phyloP scores from a whole-genome alignment of 2,329 filamentous ascomycete genomes.

The Alternaria triticina region DNA sequence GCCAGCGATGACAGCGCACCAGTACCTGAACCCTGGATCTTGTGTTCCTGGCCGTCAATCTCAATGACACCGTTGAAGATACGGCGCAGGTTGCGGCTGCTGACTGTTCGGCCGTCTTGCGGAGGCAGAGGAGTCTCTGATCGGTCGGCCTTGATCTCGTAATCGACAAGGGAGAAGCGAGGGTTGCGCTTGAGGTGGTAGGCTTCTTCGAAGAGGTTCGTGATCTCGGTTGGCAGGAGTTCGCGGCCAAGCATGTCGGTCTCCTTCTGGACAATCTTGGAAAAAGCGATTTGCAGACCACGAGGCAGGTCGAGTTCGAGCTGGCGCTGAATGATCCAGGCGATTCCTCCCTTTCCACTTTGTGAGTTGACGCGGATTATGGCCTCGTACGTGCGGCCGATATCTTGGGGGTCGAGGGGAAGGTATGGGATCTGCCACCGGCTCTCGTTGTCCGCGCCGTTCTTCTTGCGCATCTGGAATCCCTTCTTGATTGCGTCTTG shows the following conservation, averaged over 20 bases:
- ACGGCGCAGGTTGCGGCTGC: slow-evolving; percentile 78
- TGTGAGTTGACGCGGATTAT: slow-evolving; percentile 98
- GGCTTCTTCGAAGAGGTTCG: slow-evolving; percentile 82
- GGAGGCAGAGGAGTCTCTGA: slow-evolving; percentile 75
- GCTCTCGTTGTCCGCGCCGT: slow-evolving; percentile 66
- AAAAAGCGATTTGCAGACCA: slow-evolving; percentile 90
- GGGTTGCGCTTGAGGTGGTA: slow-evolving; percentile 87
- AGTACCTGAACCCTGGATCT: slow-evolving; percentile 80
- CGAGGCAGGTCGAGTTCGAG: slow-evolving; percentile 92
- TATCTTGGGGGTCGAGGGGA: slow-evolving; percentile 89
- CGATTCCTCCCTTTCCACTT: slow-evolving; percentile 90
- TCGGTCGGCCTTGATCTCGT: slow-evolving; percentile 86
- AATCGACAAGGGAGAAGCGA: slow-evolving; percentile 86
- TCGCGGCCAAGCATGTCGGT: slow-evolving; percentile 85
- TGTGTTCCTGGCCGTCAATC: slow-evolving; percentile 80
- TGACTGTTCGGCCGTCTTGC: slow-evolving; percentile 71
- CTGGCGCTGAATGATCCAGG: slow-evolving; percentile 90
- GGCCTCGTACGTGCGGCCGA: slow-evolving; percentile 95
- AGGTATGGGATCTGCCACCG: slow-evolving; percentile 89
- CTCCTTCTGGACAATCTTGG: slow-evolving; percentile 80
- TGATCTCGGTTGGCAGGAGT: slow-evolving; percentile 82
- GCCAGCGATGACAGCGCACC: slow-evolving; percentile 90
- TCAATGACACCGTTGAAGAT: slow-evolving; percentile 84
- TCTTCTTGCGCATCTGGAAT: slow-evolving; percentile 72
- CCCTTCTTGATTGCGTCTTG: slow-evolving; percentile 96